These are phyloP conservation scores for Pichia cephalocereana DNA, from an alignment of 805 yeast genomes.

Conservation along the genomic window DNA sequence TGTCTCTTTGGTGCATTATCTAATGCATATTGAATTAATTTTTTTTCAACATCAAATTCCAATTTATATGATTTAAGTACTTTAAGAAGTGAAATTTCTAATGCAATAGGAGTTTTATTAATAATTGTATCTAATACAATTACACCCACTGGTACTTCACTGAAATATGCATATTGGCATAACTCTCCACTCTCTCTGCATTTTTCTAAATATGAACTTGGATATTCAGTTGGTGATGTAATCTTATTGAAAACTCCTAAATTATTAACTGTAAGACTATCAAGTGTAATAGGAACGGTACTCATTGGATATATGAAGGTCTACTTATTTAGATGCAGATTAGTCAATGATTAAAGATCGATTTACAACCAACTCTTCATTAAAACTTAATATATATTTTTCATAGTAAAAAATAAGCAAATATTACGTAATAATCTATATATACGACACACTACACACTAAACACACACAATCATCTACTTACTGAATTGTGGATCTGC, in stretches of 20 bases:
- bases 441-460: no score
- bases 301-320: not conserved
- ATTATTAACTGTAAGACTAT: slow-evolving; percentile 53
- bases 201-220: slow-evolving; percentile 43
- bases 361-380: no score
- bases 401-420: no score
- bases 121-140: slow-evolving; percentile 47
- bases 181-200: slow-evolving; percentile 41
- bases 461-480: no score
- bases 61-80: slow-evolving; percentile 55
- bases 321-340: no score
- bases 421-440: no score
- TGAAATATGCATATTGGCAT: slow-evolving; percentile 47
- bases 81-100: slow-evolving; percentile 15
- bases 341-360: no score
- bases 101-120: slow-evolving; percentile 26
- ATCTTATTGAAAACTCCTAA: slow-evolving; percentile 50
- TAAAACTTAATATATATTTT: no score
- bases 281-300: slow-evolving; percentile 33
- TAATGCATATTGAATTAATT: slow-evolving; percentile 47
- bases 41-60: slow-evolving; percentile 49
- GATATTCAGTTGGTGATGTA: slow-evolving; percentile 45
- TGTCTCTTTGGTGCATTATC: slow-evolving; percentile 45
- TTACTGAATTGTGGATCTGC: slow-evolving; percentile 21
- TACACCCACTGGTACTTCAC: slow-evolving; percentile 77